Conservation (phyloP, 768 basidiomycete genomes). For the Dentipellis sp. region DNA sequence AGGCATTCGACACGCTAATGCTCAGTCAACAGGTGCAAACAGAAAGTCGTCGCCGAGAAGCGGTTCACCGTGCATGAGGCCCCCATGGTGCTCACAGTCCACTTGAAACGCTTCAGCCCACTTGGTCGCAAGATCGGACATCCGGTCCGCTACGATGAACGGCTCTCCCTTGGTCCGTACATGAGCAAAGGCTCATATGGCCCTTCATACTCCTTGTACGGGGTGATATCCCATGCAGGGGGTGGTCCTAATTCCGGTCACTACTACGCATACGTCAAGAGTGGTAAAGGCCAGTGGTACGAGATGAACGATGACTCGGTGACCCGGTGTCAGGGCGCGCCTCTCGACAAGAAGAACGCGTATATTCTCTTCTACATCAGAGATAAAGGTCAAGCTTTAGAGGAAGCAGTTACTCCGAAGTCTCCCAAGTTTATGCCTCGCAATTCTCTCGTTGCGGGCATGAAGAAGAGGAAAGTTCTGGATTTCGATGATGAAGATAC, state of each 20-base stretch:
- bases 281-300: conserved; percentile 64
- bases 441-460: conserved; percentile 33
- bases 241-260: conserved; percentile 92
- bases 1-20: not conserved
- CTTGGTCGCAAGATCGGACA: conserved; percentile 81
- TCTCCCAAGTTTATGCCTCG: conserved; percentile 8
- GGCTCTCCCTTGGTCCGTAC: conserved; percentile 57
- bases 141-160: conserved; percentile 69
- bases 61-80: conserved; percentile 83
- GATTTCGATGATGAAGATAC: conserved; percentile 35
- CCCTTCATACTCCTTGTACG: conserved; percentile 80
- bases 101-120: conserved; percentile 92
- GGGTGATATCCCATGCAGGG: conserved; percentile 89
- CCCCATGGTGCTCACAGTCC: conserved; percentile 82
- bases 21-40: conserved; percentile 65
- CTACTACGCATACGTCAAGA: conserved; percentile 82
- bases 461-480: conserved; percentile 42
- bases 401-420: conserved; percentile 44
- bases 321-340: conserved; percentile 29
- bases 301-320: conserved; percentile 93
- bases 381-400: conserved; percentile 65
- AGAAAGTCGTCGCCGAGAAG: conserved; percentile 84
- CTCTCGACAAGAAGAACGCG: conserved; percentile 66
- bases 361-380: conserved; percentile 92
- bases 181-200: conserved; percentile 80